These are phyloP conservation scores for Leccinum boreale DNA, from an alignment of 768 basidiomycete species.

Conservation along the genomic window DNA sequence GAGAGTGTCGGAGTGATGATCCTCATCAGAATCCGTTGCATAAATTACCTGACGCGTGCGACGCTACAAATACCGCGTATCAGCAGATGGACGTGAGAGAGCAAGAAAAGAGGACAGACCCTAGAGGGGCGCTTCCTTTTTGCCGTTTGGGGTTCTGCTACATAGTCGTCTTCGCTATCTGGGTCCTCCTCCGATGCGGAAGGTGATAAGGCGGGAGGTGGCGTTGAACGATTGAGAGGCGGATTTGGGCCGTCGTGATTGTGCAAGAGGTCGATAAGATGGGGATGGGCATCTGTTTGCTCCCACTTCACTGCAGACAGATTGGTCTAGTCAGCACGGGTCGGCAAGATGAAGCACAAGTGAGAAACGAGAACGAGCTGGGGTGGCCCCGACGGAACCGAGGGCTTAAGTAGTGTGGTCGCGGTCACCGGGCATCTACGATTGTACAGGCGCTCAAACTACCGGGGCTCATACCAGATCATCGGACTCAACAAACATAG, in stretches of 20 bases:
- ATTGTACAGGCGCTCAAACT: conserved; percentile 29
- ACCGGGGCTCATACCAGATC: conserved; percentile 33
- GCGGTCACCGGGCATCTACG: conserved; percentile 18
- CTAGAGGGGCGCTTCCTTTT: conserved; percentile 37
- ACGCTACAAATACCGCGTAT: conserved; percentile 36
- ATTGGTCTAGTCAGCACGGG: conserved; percentile 29
- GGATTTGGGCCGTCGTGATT: conserved; percentile 21
- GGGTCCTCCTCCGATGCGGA: conserved; percentile 49
- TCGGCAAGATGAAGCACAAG: conserved; percentile 13
- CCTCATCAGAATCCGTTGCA: conserved; percentile 39
- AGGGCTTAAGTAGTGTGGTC: conserved; percentile 15
- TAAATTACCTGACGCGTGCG: conserved; percentile 38
- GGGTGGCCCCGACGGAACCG: not conserved
- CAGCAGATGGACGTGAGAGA: conserved; percentile 11
- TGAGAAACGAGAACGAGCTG: conserved; percentile 8
- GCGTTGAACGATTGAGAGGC: conserved; percentile 15
- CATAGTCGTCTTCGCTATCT: conserved; percentile 72
- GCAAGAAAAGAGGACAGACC: conserved; percentile 37
- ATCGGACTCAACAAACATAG: conserved; percentile 35
- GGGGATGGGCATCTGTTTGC: conserved; percentile 56
- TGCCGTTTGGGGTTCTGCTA: conserved; percentile 40
- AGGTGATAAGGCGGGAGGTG: conserved; percentile 32
- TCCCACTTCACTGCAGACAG: conserved; percentile 68
- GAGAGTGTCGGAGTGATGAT: conserved; percentile 33
- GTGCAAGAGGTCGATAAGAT: conserved; percentile 25